Base-by-base conservation (phyloP, 2,329 filamentous ascomycete species). In the Monosporascus sp. region DNA sequence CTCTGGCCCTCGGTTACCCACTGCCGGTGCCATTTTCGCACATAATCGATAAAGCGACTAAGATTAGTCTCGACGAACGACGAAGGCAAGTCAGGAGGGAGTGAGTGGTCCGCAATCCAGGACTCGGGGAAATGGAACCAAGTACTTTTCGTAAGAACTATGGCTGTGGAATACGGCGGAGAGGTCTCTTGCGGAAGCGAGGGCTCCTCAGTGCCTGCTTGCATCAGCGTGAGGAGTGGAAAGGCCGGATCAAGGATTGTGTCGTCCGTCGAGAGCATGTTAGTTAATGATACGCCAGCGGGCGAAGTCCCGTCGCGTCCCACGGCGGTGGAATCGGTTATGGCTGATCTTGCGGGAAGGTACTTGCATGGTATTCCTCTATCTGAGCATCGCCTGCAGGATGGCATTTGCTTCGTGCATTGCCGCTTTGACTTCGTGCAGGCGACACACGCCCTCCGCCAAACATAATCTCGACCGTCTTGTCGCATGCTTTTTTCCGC, bases 331-430 rank as follows among this genome's bases (percentile, higher is more conserved):
- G 49, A 24, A 8, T 19, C 20, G 7, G 17, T 22, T 20, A 55
- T 38, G 19, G 51, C 49, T 48, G 54, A 58, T 43, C 61, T 59
- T 14, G 56, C 50, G 1, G 59, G 60, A n/a, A 52, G 56, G 53
- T 65, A 67, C 14, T 50, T 49, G 54, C 58, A 66, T 22, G 43
- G 58, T 19, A 63, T 44, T 9, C 54, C 49, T 37, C 55, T 63
- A 9, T 58, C 55, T 24, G 51, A 55, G 38, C 70, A 72, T 20
- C 70, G 62, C 49, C 62, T 63, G 43, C 70, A 72, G 3, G 60
- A 50, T 3, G 70, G 70, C 1, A 65, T 53, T 9, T 63, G 56
- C 53, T 71, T 72, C 51, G 68, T 67, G 55, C 71, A 74, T 49
- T 68, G 67, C 14, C 71, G 65, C 55, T 73, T 73, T 6, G 70